Evolutionary conservation across 2,329 filamentous ascomycete species (phyloP).

Genomic region (Trichoderma koningii): DNA sequence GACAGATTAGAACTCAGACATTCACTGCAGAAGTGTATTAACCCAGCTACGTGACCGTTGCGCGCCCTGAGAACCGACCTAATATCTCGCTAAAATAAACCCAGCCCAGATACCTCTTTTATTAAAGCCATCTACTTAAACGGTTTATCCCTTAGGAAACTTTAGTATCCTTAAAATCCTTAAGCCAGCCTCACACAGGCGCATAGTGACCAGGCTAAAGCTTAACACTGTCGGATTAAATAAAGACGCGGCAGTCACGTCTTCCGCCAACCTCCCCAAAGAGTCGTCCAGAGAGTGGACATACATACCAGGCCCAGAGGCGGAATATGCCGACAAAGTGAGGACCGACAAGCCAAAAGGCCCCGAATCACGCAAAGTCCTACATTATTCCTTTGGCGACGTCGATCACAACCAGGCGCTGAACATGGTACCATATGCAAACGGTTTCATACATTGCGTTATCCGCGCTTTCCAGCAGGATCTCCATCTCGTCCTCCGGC

Average conservation of each 20-base stretch:
- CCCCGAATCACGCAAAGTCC: conserved; percentile 5
- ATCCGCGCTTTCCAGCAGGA: conserved; percentile 27
- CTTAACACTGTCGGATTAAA: conserved; percentile 1
- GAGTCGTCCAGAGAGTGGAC: background rate
- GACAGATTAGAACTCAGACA: too few species aligned
- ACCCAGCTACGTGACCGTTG: too few species aligned
- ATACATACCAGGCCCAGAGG: background rate
- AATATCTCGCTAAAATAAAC: too few species aligned
- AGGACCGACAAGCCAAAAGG: conserved; percentile 12
- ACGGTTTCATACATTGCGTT: conserved; percentile 7
- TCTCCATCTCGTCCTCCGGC: conserved; percentile 31
- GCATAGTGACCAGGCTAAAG: conserved; percentile 8
- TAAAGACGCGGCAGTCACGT: background rate
- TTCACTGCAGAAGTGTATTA: too few species aligned
- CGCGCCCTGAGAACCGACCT: too few species aligned
- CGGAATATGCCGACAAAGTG: background rate
- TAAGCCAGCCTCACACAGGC: too few species aligned
- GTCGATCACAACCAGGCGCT: background rate
- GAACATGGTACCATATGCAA: background rate
- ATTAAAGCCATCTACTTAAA: too few species aligned
- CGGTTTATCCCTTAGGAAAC: too few species aligned
- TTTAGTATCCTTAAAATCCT: too few species aligned
- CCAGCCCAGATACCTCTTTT: too few species aligned
- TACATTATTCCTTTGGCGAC: conserved; percentile 7
- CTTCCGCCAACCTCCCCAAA: background rate